These are phyloP conservation scores for Colletotrichum salicis DNA, from an alignment of 2,329 filamentous ascomycete genomes.

Conservation along the genomic window DNA sequence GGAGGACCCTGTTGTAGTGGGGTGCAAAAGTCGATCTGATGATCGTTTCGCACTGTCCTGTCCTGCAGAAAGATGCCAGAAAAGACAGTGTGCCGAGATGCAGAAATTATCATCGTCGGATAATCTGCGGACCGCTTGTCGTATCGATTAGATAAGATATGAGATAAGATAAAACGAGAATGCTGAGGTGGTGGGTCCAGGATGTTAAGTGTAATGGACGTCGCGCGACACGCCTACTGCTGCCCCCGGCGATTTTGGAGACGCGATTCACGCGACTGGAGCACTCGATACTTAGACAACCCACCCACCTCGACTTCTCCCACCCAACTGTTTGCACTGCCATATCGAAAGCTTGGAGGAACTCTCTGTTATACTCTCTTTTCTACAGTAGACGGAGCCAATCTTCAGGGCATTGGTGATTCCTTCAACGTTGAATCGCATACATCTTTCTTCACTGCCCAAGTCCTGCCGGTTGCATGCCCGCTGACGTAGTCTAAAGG, in stretches of 20 bases:
- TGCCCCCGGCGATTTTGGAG: constrained; percentile 1
- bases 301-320: constrained; percentile 15
- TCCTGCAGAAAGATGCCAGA: rapidly evolving
- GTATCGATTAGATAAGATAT: constrained; percentile 21
- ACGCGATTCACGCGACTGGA: constrained; percentile 31
- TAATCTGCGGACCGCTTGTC: neutral
- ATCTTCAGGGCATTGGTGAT: neutral
- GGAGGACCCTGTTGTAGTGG: constrained; percentile 28
- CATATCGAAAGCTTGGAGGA: neutral
- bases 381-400: neutral
- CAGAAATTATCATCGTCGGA: neutral
- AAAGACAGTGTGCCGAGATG: constrained; percentile 2
- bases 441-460: neutral
- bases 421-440: neutral
- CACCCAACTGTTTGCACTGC: neutral
- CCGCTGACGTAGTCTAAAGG: constrained; percentile 31
- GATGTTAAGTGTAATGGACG: constrained; percentile 25
- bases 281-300: constrained; percentile 7
- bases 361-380: neutral
- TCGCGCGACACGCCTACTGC: constrained; percentile 32
- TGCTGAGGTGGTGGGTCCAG: constrained; percentile 1
- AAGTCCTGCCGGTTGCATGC: constrained; percentile 18
- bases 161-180: neutral
- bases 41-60: neutral
- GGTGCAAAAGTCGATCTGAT: neutral